These are phyloP conservation scores for Suillus subalutaceus DNA, from an alignment of 768 basidiomycete genomes.

Conservation along the genomic window DNA sequence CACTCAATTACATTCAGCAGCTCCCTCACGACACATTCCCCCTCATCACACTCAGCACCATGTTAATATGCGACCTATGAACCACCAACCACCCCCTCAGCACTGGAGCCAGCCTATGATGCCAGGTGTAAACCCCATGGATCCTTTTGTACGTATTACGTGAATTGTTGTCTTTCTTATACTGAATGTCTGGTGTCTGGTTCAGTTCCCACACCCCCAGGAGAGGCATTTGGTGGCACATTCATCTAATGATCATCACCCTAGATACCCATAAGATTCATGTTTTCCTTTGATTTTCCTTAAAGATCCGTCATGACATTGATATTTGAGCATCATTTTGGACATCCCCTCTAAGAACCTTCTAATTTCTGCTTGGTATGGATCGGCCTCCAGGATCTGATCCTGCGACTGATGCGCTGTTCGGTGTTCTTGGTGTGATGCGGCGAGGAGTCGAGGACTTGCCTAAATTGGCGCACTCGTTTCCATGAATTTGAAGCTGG, in stretches of 20 bases:
- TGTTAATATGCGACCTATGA: conserved; percentile 53
- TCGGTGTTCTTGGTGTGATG: conserved; percentile 31
- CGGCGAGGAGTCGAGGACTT: conserved; percentile 27
- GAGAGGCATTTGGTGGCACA: conserved; percentile 53
- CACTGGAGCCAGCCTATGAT: conserved; percentile 57
- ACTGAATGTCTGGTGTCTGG: conserved; percentile 4
- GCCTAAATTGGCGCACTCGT: conserved; percentile 38
- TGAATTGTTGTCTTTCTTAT: conserved; percentile 5
- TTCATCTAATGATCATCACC: conserved; percentile 48
- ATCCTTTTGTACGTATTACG: conserved; percentile 60
- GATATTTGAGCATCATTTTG: conserved; percentile 51
- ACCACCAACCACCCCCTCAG: conserved; percentile 44
- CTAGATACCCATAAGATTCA: conserved; percentile 54
- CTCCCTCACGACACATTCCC: conserved; percentile 43
- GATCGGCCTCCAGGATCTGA: conserved; percentile 40
- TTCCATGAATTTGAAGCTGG: conserved; percentile 37
- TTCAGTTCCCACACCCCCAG: conserved; percentile 43
- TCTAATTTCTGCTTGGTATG: conserved; percentile 45
- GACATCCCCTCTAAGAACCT: conserved; percentile 46
- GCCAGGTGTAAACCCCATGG: conserved; percentile 54
- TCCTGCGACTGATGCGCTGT: conserved; percentile 41
- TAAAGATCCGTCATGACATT: conserved; percentile 45
- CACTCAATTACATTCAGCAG: conserved; percentile 30
- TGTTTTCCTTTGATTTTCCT: conserved; percentile 32
- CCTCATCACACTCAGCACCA: conserved; percentile 32